Base-by-base conservation (phyloP, 2,329 filamentous ascomycete species). In the Emmonsiellopsis sp. region DNA sequence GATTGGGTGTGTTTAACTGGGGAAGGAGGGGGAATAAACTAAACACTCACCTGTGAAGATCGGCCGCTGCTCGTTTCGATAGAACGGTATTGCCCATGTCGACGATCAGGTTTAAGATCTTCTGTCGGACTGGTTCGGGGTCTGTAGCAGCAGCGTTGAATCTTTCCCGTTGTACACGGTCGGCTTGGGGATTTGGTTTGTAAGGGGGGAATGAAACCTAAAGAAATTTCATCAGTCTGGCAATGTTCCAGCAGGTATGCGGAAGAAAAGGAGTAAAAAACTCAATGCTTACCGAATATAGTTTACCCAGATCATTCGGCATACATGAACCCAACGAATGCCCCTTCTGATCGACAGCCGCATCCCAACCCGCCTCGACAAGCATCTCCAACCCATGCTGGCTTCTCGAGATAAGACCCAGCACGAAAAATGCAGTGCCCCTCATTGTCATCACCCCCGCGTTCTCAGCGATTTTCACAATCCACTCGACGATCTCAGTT, bases 401-500 rank as follows among this genome's bases (percentile, higher is more conserved):
- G 50, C 92, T 97, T 52, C 93, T 81, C 1, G 91, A 96, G 53
- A 98, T 92, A 54, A 98, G 75, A 0, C 93, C 93, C 0, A 98
- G 74, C 0, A 96, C 93, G 63, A 96, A 98, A 70, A 97, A 97
- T 1, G 93, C 93, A 0, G 94, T 98, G 38, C 94, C 93, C 44
- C 94, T 82, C 62, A 98, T 78, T 54, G 89, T 95, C 83, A 98
- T 86, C 49, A 98, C 87, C 60, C 91, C 84, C 42, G 93, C 91
- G 31, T 78, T 76, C 67, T 95, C 89, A 1, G 93, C 93, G 65
- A 98, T 96, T 58, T 83, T 79, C 46, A 97, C 83, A 57, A 98
- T 92, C 58, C 86, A 82, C 63, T 86, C 82, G 15, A 97, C 89
- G 38, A 97, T 89, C 59, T 96, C 88, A 38, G 84, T 88, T 53